phyloP scores from a whole-genome alignment of 2,329 filamentous ascomycete genomes.

The Hymenoscyphus occultus region DNA sequence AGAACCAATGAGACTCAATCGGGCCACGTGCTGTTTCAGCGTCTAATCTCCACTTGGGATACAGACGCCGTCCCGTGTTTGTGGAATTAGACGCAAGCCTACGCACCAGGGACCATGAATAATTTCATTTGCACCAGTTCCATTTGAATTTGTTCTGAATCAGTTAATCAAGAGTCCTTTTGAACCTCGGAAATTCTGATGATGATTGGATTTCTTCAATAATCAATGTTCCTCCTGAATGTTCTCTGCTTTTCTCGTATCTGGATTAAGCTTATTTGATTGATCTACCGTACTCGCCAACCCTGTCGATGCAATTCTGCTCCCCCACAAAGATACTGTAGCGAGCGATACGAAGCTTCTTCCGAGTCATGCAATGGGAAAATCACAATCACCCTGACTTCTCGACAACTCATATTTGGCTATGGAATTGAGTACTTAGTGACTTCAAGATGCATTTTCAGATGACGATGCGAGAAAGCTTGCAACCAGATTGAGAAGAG shows the following conservation, averaged over 20 bases:
- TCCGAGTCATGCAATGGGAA: not conserved
- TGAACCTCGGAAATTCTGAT: not conserved
- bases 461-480: not conserved
- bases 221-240: not conserved
- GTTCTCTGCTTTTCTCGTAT: not conserved
- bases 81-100: not conserved
- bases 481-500: not conserved
- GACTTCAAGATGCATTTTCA: not conserved
- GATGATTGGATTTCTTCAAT: not conserved
- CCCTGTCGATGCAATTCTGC: not conserved
- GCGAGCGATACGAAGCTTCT: not conserved
- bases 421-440: not conserved
- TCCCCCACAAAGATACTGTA: not conserved
- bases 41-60: not conserved
- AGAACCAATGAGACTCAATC: not conserved
- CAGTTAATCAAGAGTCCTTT: not conserved
- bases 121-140: not conserved
- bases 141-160: not conserved
- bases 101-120: not conserved
- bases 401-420: not conserved
- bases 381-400: not conserved
- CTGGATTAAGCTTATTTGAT: not conserved
- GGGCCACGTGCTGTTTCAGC: not conserved
- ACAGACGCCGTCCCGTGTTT: not conserved
- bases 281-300: slow-evolving; percentile 1